These are phyloP conservation scores for Polytrichum commune DNA, from an alignment of 225 moss, liverwort and hornwort species.

Conservation along the genomic window DNA sequence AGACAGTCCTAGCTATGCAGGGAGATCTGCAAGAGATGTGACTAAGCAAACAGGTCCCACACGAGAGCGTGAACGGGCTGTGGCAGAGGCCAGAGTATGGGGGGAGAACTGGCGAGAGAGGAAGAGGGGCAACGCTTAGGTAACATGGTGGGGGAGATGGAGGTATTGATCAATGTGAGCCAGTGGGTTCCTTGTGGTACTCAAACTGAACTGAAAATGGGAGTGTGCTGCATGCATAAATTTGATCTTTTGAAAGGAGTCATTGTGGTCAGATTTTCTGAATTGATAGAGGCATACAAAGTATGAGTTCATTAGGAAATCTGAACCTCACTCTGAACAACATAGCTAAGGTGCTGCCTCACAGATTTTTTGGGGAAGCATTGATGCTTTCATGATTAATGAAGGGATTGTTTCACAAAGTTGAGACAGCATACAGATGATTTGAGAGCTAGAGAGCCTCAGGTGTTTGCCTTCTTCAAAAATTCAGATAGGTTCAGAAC, in stretches of 20 bases:
- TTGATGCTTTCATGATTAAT: neutral
- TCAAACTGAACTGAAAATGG: slow-evolving; percentile 15
- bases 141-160: slow-evolving; percentile 31
- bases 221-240: slow-evolving; percentile 29
- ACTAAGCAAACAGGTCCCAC: slow-evolving; percentile 62
- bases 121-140: slow-evolving; percentile 78
- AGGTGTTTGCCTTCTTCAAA: neutral
- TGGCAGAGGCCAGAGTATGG: slow-evolving; percentile 96
- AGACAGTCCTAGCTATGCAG: slow-evolving; percentile 84
- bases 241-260: slow-evolving; percentile 13
- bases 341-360: slow-evolving; percentile 7
- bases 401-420: neutral
- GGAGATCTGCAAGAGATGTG: slow-evolving; percentile 60
- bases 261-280: slow-evolving; percentile 18
- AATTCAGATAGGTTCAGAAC: slow-evolving; percentile 5
- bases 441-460: slow-evolving; percentile 4
- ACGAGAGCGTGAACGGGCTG: slow-evolving; percentile 92
- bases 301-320: slow-evolving; percentile 23
- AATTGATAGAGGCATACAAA: slow-evolving; percentile 19
- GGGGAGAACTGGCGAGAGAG: slow-evolving; percentile 99
- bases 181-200: slow-evolving; percentile 12
- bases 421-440: slow-evolving; percentile 4
- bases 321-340: slow-evolving; percentile 7
- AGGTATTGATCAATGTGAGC: slow-evolving; percentile 33
- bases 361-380: neutral